Evolutionary conservation across 768 basidiomycete species (phyloP).

Genomic region (Mycena vulgaris): DNA sequence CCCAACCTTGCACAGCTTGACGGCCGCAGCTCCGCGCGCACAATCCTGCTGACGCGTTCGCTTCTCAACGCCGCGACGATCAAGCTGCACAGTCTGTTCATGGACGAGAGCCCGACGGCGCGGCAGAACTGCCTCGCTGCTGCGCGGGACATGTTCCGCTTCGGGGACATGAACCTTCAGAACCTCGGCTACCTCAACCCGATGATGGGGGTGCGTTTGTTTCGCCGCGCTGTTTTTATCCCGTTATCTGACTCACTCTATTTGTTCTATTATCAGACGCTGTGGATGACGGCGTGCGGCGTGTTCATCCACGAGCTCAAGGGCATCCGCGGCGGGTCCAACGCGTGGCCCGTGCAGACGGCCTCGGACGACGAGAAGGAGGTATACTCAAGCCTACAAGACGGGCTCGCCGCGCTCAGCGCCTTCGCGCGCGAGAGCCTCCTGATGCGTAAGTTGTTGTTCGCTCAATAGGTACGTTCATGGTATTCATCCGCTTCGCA

Average conservation of each 20-base stretch:
- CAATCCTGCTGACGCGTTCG: slow-evolving; percentile 62
- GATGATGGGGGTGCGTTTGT: slow-evolving; percentile 66
- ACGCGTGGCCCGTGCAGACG: slow-evolving; percentile 46
- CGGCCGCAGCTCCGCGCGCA: slow-evolving; percentile 54
- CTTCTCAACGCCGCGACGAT: slow-evolving; percentile 66
- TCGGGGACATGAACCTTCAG: slow-evolving; percentile 55
- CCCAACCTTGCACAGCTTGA: slow-evolving; percentile 51
- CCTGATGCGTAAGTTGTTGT: slow-evolving; percentile 61
- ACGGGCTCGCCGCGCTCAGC: slow-evolving; percentile 58
- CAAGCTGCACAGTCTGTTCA: slow-evolving; percentile 66
- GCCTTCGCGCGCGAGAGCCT: slow-evolving; percentile 62
- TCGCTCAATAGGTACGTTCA: slow-evolving; percentile 5
- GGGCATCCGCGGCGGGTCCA: slow-evolving; percentile 46
- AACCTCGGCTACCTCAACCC: slow-evolving; percentile 62
- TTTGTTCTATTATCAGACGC: slow-evolving; percentile 47
- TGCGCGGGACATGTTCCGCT: slow-evolving; percentile 59
- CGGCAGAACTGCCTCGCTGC: slow-evolving; percentile 60
- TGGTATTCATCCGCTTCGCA: slow-evolving; percentile 39
- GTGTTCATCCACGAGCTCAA: slow-evolving; percentile 65
- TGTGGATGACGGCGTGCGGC: slow-evolving; percentile 64
- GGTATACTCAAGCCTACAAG: slow-evolving; percentile 56
- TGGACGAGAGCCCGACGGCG: slow-evolving; percentile 58
- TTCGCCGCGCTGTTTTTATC: background rate
- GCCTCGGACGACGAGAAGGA: slow-evolving; percentile 57
- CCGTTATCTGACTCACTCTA: background rate